Base-by-base conservation (phyloP, 352 stramenopile genomes). In the Phytopythium mirpurense region DNA sequence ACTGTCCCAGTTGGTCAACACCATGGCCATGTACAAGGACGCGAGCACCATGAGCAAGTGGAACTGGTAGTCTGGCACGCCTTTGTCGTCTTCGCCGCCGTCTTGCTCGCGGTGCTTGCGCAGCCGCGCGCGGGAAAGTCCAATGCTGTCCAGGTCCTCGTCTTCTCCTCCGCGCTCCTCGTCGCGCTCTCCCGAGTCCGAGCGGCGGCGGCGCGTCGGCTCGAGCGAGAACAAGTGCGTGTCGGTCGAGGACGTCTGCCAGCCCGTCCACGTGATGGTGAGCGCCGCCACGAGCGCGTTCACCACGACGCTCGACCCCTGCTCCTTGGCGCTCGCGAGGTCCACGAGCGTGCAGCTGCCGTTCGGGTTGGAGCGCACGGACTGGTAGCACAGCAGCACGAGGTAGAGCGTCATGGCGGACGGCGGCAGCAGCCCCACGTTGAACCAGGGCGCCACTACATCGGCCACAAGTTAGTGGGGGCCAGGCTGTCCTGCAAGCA, bases 1-100 rank as follows among this genome's bases (percentile, higher is more conserved):
- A 29, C 76, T 83, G 0, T 74, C 76, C 78, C 81, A 92, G 59
- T 87, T 80, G n/a, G 81, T 88, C 36, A 92, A 64, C 40, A 87
- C 72, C 81, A 92, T 92, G 14, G 78, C 76, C 81, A 91, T 86
- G 62, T 91, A 91, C 34, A 91, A 70, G n/a, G 65, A 73, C 11
- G 76, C 79, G 15, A 92, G 51, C 19, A 92, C 45, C 76, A 92
- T 89, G 11, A 92, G 62, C 31, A 79, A 34, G 47, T 90, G 78
- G 50, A 88, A 92, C 54, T 89, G 78, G 43, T 86, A 87, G 51
- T 88, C 78, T 5, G 80, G 75, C 10, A 80, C 75, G 6, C 54
- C 49, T 0, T 56, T 53, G 9, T 60, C 37, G 18, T 54, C 57
- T 19, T 51, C 44, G 5, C 60, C 54, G 21, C 18, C 40, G 16